Conservation (phyloP, 192 early-diverging fungal genomes). For the Podila verticillata region DNA sequence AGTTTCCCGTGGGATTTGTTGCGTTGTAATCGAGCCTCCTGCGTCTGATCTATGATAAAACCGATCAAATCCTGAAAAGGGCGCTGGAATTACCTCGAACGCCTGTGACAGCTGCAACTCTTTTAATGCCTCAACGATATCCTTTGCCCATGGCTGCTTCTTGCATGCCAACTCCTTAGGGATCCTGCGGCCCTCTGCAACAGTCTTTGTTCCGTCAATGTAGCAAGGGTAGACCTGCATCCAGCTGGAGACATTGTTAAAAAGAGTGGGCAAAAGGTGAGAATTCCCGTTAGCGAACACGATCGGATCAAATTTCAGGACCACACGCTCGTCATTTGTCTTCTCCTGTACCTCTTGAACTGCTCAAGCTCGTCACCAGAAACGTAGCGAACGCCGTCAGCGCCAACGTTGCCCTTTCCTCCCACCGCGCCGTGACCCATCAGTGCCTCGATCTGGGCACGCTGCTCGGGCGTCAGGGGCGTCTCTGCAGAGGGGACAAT, state of each 20-base stretch:
- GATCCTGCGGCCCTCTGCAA: constrained; percentile 71
- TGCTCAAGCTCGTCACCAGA: constrained; percentile 43
- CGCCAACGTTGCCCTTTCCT: constrained; percentile 19
- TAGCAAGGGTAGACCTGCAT: constrained; percentile 79
- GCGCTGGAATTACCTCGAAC: constrained; percentile 61
- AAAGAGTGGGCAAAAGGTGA: background rate
- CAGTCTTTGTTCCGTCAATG: constrained; percentile 69
- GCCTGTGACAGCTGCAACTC: constrained; percentile 66
- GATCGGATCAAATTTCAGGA: background rate
- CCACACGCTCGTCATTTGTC: no score
- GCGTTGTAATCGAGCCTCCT: background rate
- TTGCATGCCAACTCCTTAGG: constrained; percentile 57
- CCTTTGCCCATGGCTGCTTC: constrained; percentile 67
- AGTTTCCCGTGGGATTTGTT: background rate
- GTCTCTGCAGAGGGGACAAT: background rate
- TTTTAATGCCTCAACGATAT: constrained; percentile 71
- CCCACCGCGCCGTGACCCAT: constrained; percentile 36
- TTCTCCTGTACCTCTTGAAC: constrained; percentile 30
- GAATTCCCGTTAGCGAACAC: no score
- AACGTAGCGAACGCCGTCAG: constrained; percentile 33
- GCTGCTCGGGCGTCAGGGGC: constrained; percentile 29
- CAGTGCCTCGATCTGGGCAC: constrained; percentile 37
- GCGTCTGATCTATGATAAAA: background rate
- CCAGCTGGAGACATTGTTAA: constrained; percentile 57
- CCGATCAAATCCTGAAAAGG: background rate